phyloP scores from a whole-genome alignment of 2,329 filamentous ascomycete species.

The Fusarium nodosum region DNA sequence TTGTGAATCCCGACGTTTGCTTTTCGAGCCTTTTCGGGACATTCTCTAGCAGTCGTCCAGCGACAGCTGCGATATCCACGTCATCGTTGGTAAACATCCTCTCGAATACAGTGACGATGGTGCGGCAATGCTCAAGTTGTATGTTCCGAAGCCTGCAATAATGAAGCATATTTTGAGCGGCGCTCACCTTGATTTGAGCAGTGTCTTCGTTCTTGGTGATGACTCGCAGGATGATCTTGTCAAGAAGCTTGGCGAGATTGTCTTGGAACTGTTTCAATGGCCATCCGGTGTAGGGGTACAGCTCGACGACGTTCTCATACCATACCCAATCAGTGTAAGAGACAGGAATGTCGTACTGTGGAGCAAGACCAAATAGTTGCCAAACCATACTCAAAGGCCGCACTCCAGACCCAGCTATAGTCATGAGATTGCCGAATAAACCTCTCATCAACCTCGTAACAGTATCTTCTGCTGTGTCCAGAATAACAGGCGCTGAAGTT shows the following conservation, averaged over 20 bases:
- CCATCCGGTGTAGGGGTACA: slow-evolving; percentile 29
- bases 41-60: neutral
- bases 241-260: slow-evolving; percentile 17
- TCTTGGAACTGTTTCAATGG: slow-evolving; percentile 14
- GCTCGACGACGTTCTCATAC: slow-evolving; percentile 27
- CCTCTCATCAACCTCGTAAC: slow-evolving; percentile 22
- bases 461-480: slow-evolving; percentile 18
- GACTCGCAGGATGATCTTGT: slow-evolving; percentile 22
- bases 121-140: slow-evolving; percentile 25
- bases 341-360: slow-evolving; percentile 14
- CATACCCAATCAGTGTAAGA: slow-evolving; percentile 7
- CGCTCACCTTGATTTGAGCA: slow-evolving; percentile 2
- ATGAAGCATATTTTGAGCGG: neutral
- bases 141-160: slow-evolving; percentile 28
- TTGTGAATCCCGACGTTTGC: slow-evolving; percentile 12
- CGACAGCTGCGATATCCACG: neutral
- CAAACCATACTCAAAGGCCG: slow-evolving; percentile 31
- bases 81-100: slow-evolving; percentile 3
- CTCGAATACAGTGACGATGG: slow-evolving; percentile 11
- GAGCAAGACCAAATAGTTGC: slow-evolving; percentile 8
- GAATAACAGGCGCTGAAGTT: slow-evolving; percentile 1
- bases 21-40: slow-evolving; percentile 1
- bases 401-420: slow-evolving; percentile 13
- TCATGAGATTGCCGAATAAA: slow-evolving; percentile 22
- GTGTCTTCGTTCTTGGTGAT: slow-evolving; percentile 19